Evolutionary conservation across 2,329 filamentous ascomycete species (phyloP), one percentile per base, ranked within the genome.

Genomic region (Ophiostoma sp.): DNA sequence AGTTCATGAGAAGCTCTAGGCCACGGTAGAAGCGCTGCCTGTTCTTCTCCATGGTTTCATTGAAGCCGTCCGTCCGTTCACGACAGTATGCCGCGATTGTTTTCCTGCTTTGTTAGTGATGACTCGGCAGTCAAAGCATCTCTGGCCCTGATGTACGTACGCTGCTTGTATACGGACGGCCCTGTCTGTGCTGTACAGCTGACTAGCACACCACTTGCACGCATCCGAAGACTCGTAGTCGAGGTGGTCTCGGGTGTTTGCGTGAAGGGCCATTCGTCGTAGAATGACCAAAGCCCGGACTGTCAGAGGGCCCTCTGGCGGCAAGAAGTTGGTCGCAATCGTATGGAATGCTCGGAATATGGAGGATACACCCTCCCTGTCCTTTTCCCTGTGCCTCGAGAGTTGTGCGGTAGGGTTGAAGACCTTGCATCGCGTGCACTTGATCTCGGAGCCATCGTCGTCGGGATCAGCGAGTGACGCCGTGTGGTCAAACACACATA

Each of bases 151-250:
- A 7, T 60, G 1, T 3, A 71, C 71, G 3, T 41, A 72, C 71
- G 67, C 63, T 27, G 72, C 72, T 44, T 72, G 68, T 3, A 65
- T 44, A 1, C 72, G 72, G 44, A 72, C 72, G 1, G 69, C 70
- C 38, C 55, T 64, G 63, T 72, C 70, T 2, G 63, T 42, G 60
- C 68, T 70, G 49, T 65, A 67, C 3, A 72, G 69, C 42, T 68
- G 69, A 4, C 62, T 8, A 1, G 63, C 64, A 47, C 67, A 69
- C 70, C 70, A 72, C 41, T 64, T 62, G 67, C 70, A 72, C 5
- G 70, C 68, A 0, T 11, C 11, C 3, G 70, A 71, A 12, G 44
- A 55, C 18, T 70, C 70, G 67, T 71, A 71, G 69, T 70, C 69
- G 18, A 72, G 69, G 0, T 70, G 36, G 4, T 64, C 55, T 5